These are phyloP conservation scores for Rhododendron henanense DNA, from an alignment of 148 eudicot species.

Conservation along the genomic window DNA sequence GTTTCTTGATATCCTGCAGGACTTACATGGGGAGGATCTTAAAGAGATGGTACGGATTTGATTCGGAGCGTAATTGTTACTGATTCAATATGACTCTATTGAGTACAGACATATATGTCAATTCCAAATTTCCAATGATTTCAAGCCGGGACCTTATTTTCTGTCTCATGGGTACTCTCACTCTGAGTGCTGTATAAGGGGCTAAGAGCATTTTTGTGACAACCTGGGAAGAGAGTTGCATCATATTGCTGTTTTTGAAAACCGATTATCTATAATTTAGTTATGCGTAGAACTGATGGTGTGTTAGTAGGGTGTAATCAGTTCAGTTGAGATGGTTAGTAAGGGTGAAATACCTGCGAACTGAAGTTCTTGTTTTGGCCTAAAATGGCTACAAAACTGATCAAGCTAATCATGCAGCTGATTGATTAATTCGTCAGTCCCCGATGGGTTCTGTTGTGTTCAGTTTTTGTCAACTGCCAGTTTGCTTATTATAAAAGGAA, in stretches of 20 bases:
- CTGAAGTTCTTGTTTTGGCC: not conserved
- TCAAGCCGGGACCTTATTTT: not conserved
- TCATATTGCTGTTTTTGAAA: not conserved
- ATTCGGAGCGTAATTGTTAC: not conserved
- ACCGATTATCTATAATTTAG: not conserved
- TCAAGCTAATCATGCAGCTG: not conserved
- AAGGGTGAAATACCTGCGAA: not conserved
- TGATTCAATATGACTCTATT: not conserved
- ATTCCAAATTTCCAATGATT: not conserved
- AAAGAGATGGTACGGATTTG: conserved; percentile 50
- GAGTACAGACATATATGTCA: not conserved
- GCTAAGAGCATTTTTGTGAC: not conserved
- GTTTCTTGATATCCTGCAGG: conserved; percentile 77
- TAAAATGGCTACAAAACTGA: not conserved
- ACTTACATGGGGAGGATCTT: conserved; percentile 73
- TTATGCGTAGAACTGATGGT: not conserved
- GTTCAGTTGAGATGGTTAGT: not conserved
- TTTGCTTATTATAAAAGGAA: not conserved
- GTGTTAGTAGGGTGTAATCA: not conserved
- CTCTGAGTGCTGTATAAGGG: not conserved
- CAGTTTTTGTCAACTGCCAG: not conserved
- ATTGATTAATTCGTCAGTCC: not conserved
- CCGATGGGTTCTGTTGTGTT: not conserved
- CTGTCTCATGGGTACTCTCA: not conserved
- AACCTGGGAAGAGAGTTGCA: conserved; percentile 2